Percentiles rank a stretch among this genome's conserved stretches.
Evolutionary conservation across 2,329 filamentous ascomycete species (phyloP).

Genomic region (Parascedosporium putredinis): DNA sequence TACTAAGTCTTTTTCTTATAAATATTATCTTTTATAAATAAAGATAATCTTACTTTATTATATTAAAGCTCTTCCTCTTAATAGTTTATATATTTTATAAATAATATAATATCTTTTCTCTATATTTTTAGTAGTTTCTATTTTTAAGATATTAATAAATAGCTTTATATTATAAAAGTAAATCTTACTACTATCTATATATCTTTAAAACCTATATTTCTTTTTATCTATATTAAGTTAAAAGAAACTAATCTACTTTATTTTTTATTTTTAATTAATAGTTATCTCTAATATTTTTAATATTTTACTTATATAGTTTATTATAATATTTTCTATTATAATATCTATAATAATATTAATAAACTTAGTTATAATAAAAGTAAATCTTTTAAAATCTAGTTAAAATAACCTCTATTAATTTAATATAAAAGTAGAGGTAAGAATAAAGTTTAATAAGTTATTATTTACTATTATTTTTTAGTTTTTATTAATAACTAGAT

Average conservation of each 20-base stretch:
- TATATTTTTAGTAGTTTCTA: too few species aligned
- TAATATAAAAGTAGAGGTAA: neutral
- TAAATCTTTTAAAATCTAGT: neutral
- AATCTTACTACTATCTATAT: too few species aligned
- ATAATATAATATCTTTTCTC: too few species aligned
- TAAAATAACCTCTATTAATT: neutral
- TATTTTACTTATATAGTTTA: neutral
- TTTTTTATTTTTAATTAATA: slow-evolving; percentile 2
- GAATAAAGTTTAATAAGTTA: neutral
- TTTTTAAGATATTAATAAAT: too few species aligned
- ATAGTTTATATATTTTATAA: too few species aligned
- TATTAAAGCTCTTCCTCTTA: neutral
- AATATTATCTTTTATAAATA: too few species aligned
- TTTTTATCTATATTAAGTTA: too few species aligned
- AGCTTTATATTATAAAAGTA: too few species aligned
- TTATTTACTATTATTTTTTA: neutral
- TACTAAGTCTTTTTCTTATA: neutral
- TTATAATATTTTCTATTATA: neutral
- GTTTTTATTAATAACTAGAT: neutral
- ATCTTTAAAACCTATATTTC: too few species aligned
- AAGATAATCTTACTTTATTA: neutral
- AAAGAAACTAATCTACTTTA: too few species aligned
- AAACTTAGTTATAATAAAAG: neutral
- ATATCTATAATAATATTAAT: neutral
- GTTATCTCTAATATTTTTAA: slow-evolving; percentile 3